phyloP scores from a whole-genome alignment of 306 rosid species.

The Pyrus betulifolia region DNA sequence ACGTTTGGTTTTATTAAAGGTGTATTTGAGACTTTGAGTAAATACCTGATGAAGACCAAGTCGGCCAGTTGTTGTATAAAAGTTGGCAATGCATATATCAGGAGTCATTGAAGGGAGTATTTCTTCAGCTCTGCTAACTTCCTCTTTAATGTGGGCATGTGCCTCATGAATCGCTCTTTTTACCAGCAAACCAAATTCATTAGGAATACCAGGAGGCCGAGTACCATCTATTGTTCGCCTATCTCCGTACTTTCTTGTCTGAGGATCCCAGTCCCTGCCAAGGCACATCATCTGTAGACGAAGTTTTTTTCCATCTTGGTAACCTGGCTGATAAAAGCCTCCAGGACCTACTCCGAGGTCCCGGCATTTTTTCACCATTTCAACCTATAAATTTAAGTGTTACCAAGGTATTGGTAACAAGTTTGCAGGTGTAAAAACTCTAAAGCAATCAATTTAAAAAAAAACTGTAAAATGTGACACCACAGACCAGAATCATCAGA shows the following conservation, averaged over 20 bases:
- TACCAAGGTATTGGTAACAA: neutral
- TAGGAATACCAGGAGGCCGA: conserved; percentile 44
- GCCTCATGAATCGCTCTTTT: conserved; percentile 34
- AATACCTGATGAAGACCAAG: conserved; percentile 71
- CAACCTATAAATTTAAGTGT: conserved; percentile 26
- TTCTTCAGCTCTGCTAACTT: conserved; percentile 23
- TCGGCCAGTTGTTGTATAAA: conserved; percentile 45
- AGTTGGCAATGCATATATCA: conserved; percentile 58
- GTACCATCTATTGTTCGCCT: conserved; percentile 24
- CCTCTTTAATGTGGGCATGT: conserved; percentile 25
- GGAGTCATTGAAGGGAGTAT: conserved; percentile 58
- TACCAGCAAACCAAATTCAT: conserved; percentile 22
- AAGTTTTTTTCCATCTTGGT: conserved; percentile 48
- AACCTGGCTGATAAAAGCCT: conserved; percentile 66
- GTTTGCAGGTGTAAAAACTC: neutral
- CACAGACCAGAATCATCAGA: neutral
- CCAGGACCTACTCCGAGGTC: conserved; percentile 54
- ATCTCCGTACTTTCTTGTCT: conserved; percentile 38
- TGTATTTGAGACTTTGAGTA: neutral
- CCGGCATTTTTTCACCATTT: conserved; percentile 35
- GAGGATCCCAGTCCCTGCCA: conserved; percentile 68
- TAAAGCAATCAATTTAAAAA: neutral
- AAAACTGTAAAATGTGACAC: neutral
- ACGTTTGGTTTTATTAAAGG: neutral
- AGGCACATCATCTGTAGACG: conserved; percentile 68